Evolutionary conservation across 2,329 filamentous ascomycete genomes (phyloP).

Genomic region (Periconia sp.): DNA sequence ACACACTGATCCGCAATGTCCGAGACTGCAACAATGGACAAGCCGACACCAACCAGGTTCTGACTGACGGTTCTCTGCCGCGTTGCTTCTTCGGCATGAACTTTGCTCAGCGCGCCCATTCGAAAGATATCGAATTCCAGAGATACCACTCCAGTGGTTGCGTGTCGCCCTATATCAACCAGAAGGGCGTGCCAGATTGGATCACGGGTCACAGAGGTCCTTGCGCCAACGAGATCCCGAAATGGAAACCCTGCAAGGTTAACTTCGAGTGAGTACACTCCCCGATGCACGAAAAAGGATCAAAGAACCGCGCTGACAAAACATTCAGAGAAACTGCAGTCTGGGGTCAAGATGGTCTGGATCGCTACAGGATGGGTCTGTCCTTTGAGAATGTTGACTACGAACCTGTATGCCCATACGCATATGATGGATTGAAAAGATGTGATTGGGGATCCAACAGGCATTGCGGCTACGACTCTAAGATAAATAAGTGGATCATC

Average conservation of each 20-base stretch:
- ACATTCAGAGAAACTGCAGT: not conserved
- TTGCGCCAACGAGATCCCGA: not conserved
- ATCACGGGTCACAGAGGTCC: not conserved
- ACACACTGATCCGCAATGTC: not conserved
- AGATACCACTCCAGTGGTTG: not conserved
- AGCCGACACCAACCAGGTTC: not conserved
- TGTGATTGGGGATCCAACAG: not conserved
- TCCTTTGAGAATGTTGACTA: not conserved
- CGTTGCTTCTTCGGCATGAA: not conserved
- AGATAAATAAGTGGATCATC: not conserved
- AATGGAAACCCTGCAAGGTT: not conserved
- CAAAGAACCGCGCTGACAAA: not conserved
- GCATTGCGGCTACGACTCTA: not conserved
- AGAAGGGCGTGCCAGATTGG: not conserved
- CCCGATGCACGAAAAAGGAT: not conserved
- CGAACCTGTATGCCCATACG: not conserved
- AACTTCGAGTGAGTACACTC: not conserved
- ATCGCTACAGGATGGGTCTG: not conserved
- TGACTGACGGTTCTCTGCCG: not conserved
- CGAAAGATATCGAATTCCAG: not conserved
- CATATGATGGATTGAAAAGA: not conserved
- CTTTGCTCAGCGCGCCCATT: not conserved
- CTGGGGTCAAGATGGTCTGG: not conserved
- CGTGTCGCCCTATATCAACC: not conserved
- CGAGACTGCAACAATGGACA: not conserved